A percentile compares a stretch with the other conserved stretches of the same genome.
Evolutionary conservation across 2,329 filamentous ascomycete species (phyloP).

Genomic region (Diaporthe ilicicola): DNA sequence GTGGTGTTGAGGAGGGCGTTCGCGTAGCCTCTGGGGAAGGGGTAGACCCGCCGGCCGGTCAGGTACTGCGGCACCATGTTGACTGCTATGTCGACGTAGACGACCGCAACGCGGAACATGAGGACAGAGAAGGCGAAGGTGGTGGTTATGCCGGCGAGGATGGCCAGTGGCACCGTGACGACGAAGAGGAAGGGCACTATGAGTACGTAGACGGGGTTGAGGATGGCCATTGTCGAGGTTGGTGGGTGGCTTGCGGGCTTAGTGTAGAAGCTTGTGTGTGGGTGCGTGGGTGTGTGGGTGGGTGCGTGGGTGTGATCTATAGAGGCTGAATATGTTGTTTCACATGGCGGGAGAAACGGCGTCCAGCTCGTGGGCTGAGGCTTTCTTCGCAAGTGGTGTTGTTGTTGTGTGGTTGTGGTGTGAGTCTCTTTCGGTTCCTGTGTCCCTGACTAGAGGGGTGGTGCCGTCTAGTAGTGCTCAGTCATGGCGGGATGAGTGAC

Average conservation of each 20-base stretch:
- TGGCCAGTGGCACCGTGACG: slow-evolving; percentile 68
- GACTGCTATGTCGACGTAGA: slow-evolving; percentile 70
- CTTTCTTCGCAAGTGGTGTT: not conserved
- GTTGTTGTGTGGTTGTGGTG: not conserved
- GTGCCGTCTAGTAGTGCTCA: not conserved
- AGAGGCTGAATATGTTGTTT: slow-evolving; percentile 27
- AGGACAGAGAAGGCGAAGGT: slow-evolving; percentile 68
- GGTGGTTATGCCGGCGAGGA: slow-evolving; percentile 71
- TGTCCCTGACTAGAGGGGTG: slow-evolving; percentile 9
- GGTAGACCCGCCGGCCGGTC: slow-evolving; percentile 47
- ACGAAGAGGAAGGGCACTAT: slow-evolving; percentile 70
- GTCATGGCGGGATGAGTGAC: not conserved
- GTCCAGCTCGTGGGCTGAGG: not conserved
- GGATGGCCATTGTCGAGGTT: slow-evolving; percentile 53
- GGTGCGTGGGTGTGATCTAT: not conserved
- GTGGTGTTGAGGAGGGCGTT: slow-evolving; percentile 19
- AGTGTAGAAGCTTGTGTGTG: slow-evolving; percentile 24
- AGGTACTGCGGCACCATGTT: slow-evolving; percentile 66
- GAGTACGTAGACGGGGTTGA: slow-evolving; percentile 64
- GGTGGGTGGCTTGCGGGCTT: slow-evolving; percentile 47
- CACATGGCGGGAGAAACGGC: slow-evolving; percentile 38
- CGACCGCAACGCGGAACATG: slow-evolving; percentile 65
- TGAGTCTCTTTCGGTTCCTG: not conserved
- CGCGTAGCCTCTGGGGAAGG: slow-evolving; percentile 24
- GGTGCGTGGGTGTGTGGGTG: slow-evolving; percentile 1